Conservation (phyloP, 202 grass and related monocot genomes). For the Carex sylvatica region DNA sequence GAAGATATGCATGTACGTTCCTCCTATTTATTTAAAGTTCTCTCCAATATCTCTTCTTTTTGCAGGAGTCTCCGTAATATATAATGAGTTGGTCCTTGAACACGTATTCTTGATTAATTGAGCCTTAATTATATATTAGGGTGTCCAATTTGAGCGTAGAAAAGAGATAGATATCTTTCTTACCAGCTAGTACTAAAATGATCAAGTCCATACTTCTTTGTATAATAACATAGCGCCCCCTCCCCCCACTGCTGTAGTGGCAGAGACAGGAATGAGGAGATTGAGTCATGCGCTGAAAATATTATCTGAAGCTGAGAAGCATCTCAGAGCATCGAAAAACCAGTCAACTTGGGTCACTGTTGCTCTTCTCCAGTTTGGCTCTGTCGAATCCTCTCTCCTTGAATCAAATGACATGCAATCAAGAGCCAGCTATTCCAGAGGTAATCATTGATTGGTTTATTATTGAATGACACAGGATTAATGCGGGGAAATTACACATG, state of each 20-base stretch:
- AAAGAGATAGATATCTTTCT: background rate
- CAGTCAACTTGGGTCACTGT: conserved; percentile 97
- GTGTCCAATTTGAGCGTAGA: background rate
- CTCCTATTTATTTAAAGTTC: background rate
- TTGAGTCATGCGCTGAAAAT: conserved; percentile 88
- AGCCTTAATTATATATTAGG: background rate
- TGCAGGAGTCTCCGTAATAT: background rate
- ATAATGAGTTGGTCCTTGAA: background rate
- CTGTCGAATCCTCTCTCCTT: conserved; percentile 54
- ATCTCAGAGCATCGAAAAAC: conserved; percentile 93
- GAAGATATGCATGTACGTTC: conserved; percentile 72
- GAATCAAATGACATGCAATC: conserved; percentile 55
- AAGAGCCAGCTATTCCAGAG: conserved; percentile 33
- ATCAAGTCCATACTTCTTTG: background rate
- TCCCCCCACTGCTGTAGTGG: conserved; percentile 39
- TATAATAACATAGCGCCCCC: background rate
- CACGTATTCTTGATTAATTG: background rate
- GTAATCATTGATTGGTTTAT: conserved; percentile 19
- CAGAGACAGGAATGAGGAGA: conserved; percentile 85
- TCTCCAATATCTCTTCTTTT: background rate
- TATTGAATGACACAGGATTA: background rate
- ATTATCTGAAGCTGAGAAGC: conserved; percentile 93
- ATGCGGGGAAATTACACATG: background rate
- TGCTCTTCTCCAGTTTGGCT: conserved; percentile 91
- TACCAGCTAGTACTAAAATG: background rate